Percentiles rank a stretch among this genome's conserved stretches.
Evolutionary conservation across 1,139 yeast genomes (phyloP).

Genomic region (Suhomyces bokatorum): DNA sequence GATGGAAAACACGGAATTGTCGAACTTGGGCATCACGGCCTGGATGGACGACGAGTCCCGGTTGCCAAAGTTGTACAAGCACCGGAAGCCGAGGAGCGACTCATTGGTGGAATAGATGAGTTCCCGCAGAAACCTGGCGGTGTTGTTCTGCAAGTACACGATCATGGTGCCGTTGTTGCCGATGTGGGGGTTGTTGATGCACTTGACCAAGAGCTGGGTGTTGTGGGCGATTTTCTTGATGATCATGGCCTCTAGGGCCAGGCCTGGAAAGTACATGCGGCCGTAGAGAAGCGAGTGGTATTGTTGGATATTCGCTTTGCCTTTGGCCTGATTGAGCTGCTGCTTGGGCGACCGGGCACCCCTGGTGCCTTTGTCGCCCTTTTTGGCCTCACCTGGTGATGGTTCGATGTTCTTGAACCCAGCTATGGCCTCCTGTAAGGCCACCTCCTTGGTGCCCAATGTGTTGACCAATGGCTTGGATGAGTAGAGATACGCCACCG

Average conservation of each 20-base stretch:
- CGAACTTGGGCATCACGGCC: conserved; percentile 38
- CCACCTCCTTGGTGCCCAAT: conserved; percentile 52
- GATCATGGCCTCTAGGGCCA: conserved; percentile 85
- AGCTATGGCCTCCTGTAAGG: conserved; percentile 74
- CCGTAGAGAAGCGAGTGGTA: conserved; percentile 56
- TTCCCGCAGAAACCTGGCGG: conserved; percentile 69
- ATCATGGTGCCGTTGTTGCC: conserved; percentile 62
- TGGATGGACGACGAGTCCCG: conserved; percentile 27
- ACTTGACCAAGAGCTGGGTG: conserved; percentile 69
- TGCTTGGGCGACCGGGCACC: not conserved
- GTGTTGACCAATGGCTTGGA: conserved; percentile 56
- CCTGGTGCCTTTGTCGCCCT: not conserved
- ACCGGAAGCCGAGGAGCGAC: conserved; percentile 79
- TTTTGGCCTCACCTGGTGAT: not conserved
- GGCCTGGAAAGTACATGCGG: conserved; percentile 84
- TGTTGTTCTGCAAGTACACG: conserved; percentile 67
- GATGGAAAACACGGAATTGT: conserved; percentile 56
- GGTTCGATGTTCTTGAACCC: conserved; percentile 70
- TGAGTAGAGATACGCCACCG: conserved; percentile 78
- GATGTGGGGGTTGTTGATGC: conserved; percentile 70
- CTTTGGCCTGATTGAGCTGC: not conserved
- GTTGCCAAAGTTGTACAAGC: conserved; percentile 67
- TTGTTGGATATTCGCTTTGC: not conserved
- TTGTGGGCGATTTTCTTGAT: conserved; percentile 61
- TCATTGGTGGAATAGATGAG: conserved; percentile 86